Conservation (phyloP, 352 stramenopile species). For the Blastocystis sp. region DNA sequence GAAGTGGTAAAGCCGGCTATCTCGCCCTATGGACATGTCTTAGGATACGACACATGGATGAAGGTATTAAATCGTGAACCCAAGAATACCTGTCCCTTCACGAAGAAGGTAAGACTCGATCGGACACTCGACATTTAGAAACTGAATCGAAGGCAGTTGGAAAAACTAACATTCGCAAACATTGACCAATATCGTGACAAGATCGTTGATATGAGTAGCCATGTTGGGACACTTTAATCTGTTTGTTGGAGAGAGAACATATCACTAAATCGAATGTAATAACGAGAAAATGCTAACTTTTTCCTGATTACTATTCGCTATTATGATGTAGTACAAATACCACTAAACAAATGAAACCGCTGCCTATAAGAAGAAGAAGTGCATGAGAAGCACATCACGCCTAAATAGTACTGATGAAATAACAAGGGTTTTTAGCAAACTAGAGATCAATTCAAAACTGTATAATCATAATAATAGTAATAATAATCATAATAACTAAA, state of each 20-base stretch:
- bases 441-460: too few relatives aligned
- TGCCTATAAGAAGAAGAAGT: too few relatives aligned
- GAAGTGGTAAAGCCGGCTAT: constrained; percentile 56
- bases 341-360: too few relatives aligned
- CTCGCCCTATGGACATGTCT: constrained; percentile 57
- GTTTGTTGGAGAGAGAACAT: constrained; percentile 6
- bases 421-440: too few relatives aligned
- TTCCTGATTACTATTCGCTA: background rate
- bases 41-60: constrained; percentile 59
- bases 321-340: background rate
- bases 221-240: background rate
- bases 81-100: constrained; percentile 61
- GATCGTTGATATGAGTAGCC: constrained; percentile 20
- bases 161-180: background rate
- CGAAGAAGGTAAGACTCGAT: constrained; percentile 1
- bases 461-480: too few relatives aligned
- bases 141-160: constrained; percentile 21
- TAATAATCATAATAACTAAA: too few relatives aligned
- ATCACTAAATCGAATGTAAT: background rate
- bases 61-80: constrained; percentile 48
- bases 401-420: too few relatives aligned
- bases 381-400: too few relatives aligned
- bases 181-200: constrained; percentile 60
- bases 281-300: background rate
- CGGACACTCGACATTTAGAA: constrained; percentile 11